Evolutionary conservation across 108 stramenopile species (phyloP).

Genomic region (Licmophora abbreviata): DNA sequence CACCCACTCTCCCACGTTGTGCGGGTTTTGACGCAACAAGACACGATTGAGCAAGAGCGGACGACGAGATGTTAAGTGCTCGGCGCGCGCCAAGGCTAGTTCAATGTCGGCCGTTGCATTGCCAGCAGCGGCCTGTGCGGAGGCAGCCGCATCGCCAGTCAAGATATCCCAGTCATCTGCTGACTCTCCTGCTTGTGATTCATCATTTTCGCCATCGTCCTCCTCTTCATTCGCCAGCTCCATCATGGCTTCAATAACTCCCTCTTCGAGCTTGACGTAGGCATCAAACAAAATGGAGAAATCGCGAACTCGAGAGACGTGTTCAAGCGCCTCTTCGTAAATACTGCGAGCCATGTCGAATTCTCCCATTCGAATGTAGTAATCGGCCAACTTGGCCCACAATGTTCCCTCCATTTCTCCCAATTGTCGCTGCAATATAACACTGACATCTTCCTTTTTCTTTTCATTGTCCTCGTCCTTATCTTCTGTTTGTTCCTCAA

Average conservation of each 20-base stretch:
- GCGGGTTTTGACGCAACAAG: constrained; percentile 93
- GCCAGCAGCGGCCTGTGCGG: neutral
- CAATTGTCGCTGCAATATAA: constrained; percentile 32
- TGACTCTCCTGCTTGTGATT: constrained; percentile 24
- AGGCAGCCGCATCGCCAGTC: constrained; percentile 19
- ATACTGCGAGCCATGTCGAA: constrained; percentile 94
- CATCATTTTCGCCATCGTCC: constrained; percentile 39
- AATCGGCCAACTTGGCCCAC: constrained; percentile 93
- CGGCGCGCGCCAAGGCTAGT: constrained; percentile 88
- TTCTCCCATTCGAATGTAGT: constrained; percentile 89
- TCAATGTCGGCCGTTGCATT: constrained; percentile 69
- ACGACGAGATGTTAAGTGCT: constrained; percentile 87
- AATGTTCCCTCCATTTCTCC: constrained; percentile 90
- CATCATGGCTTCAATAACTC: constrained; percentile 87
- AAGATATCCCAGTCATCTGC: constrained; percentile 62
- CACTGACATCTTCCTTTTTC: constrained; percentile 7
- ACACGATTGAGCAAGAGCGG: constrained; percentile 92
- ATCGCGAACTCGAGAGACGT: constrained; percentile 89
- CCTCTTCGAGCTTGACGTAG: constrained; percentile 94
- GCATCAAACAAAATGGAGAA: constrained; percentile 96
- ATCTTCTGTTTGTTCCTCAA: constrained; percentile 16
- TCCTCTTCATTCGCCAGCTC: constrained; percentile 70
- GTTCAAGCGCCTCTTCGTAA: constrained; percentile 91
- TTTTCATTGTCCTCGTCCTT: constrained; percentile 12
- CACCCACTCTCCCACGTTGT: constrained; percentile 94